These are phyloP conservation scores for Coccomyxa sp. DNA, from an alignment of 139 green algal genomes.

Conservation along the genomic window DNA sequence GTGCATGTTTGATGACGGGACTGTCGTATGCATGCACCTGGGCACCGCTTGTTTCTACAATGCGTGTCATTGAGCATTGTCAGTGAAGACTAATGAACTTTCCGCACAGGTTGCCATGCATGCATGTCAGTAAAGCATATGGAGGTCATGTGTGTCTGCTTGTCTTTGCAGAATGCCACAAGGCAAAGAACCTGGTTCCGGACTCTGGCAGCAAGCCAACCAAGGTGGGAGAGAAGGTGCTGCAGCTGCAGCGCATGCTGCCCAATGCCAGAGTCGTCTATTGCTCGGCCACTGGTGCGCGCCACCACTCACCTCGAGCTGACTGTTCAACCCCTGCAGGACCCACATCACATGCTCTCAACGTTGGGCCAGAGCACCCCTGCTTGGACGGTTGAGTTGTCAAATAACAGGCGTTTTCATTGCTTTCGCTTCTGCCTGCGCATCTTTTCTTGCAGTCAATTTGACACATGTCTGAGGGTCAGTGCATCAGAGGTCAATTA, in stretches of 20 bases:
- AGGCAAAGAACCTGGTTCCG: slow-evolving; percentile 64
- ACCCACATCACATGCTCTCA: too few relatives aligned
- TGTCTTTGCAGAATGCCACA: slow-evolving; percentile 15
- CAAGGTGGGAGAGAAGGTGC: slow-evolving; percentile 50
- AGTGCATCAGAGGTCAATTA: background rate
- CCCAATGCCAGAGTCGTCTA: slow-evolving; percentile 55
- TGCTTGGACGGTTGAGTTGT: too few relatives aligned
- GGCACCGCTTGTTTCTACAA: too few relatives aligned
- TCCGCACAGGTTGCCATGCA: background rate
- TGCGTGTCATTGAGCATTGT: too few relatives aligned
- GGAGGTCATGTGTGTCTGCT: too few relatives aligned
- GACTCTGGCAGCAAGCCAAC: slow-evolving; percentile 51
- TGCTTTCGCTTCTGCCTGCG: background rate
- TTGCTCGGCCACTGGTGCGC: slow-evolving; percentile 54
- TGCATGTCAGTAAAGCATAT: background rate
- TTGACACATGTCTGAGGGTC: background rate
- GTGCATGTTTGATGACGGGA: too few relatives aligned
- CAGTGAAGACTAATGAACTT: background rate
- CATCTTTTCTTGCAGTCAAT: background rate
- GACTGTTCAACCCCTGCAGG: too few relatives aligned
- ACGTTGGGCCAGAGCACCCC: too few relatives aligned
- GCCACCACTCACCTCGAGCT: slow-evolving; percentile 15
- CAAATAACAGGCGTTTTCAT: too few relatives aligned
- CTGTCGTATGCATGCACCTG: too few relatives aligned
- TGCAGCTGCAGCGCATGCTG: slow-evolving; percentile 49